Percentiles rank a stretch among this genome's conserved stretches.
These are phyloP conservation scores for Ceratocystis huliohia DNA, from an alignment of 2,329 filamentous ascomycete genomes.

Conservation along the genomic window DNA sequence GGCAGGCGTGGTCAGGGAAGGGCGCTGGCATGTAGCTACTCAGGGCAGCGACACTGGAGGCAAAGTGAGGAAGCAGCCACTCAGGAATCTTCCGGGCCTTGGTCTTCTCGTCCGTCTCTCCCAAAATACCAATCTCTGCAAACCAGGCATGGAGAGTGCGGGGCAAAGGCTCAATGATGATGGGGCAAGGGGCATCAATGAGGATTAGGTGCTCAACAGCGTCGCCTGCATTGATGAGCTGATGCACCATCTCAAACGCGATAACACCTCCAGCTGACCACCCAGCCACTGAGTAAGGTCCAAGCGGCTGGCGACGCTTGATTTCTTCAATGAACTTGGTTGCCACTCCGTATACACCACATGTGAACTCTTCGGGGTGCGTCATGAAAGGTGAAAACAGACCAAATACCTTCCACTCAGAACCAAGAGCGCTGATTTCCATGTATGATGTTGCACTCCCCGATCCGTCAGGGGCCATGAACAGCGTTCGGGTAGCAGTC, in stretches of 20 bases:
- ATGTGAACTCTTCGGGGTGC: constrained; percentile 42
- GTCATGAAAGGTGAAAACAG: constrained; percentile 53
- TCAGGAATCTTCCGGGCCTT: constrained; percentile 40
- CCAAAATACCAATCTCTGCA: constrained; percentile 57
- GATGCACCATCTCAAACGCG: constrained; percentile 52
- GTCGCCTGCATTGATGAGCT: constrained; percentile 46
- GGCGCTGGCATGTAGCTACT: constrained; percentile 56
- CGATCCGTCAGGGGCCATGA: constrained; percentile 43
- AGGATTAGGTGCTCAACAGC: constrained; percentile 48
- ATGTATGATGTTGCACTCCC: constrained; percentile 54
- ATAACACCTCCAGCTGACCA: constrained; percentile 70
- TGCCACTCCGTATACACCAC: constrained; percentile 44
- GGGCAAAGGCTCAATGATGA: constrained; percentile 56
- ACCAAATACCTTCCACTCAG: constrained; percentile 40
- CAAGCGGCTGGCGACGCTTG: constrained; percentile 54
- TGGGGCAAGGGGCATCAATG: constrained; percentile 53
- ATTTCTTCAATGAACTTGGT: constrained; percentile 47
- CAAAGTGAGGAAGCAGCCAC: constrained; percentile 66
- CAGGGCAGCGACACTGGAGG: constrained; percentile 53
- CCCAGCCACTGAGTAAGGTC: constrained; percentile 55
- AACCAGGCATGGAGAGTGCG: constrained; percentile 55
- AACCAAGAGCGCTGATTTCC: constrained; percentile 28
- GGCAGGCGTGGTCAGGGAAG: constrained; percentile 45
- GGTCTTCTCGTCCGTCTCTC: constrained; percentile 40
- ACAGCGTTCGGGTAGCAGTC: constrained; percentile 37